Percentiles rank a stretch among this genome's conserved stretches.
These are phyloP conservation scores for Eucalyptus paniculata DNA, from an alignment of 345 rosid genomes.

Conservation along the genomic window DNA sequence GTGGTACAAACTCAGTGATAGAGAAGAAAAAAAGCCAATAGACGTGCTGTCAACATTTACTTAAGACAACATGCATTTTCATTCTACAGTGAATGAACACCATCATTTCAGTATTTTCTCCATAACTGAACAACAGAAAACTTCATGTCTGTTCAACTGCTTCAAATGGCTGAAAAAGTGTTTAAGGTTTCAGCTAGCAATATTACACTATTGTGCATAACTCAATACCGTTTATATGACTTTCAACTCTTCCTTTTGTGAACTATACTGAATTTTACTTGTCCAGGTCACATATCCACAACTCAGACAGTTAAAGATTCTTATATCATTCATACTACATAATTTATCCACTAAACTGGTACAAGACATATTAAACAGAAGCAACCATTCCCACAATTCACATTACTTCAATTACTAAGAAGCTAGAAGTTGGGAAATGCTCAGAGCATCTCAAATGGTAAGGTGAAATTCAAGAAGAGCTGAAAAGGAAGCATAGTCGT, in stretches of 20 bases:
- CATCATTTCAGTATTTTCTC: background rate
- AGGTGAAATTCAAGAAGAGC: background rate
- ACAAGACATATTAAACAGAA: background rate
- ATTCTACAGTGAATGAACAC: background rate
- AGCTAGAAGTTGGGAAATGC: background rate
- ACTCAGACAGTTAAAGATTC: background rate
- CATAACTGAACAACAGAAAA: background rate
- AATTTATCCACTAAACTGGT: background rate
- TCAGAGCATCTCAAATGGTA: background rate
- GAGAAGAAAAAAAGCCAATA: background rate
- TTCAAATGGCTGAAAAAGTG: background rate
- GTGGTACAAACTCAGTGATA: background rate
- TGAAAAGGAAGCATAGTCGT: background rate
- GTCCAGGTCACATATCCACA: background rate
- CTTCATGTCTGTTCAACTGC: background rate
- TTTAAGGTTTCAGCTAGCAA: background rate
- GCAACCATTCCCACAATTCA: background rate
- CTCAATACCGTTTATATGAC: background rate
- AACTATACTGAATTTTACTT: background rate
- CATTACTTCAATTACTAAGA: background rate
- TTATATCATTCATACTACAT: background rate
- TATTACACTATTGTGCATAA: background rate
- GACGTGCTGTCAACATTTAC: background rate
- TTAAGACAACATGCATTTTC: background rate
- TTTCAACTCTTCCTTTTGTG: background rate